Conservation (phyloP, 192 early-diverging fungal genomes). For the Dissophora globulifera region DNA sequence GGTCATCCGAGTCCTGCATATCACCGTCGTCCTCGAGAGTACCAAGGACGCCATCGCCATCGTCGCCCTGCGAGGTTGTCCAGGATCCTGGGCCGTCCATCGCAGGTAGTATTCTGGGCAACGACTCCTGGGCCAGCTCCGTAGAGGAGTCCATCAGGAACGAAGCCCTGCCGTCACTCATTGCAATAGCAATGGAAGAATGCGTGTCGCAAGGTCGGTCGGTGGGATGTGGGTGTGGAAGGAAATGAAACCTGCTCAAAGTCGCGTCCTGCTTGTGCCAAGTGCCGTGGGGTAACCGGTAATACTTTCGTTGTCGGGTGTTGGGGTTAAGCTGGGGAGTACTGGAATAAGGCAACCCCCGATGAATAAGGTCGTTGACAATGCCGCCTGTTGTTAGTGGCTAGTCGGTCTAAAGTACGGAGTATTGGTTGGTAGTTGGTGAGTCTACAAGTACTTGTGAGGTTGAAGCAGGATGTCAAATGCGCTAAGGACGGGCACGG, state of each 20-base stretch:
- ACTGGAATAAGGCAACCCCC: neutral
- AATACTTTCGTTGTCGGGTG: too few relatives aligned
- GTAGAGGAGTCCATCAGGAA: constrained; percentile 22
- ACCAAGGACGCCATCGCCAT: constrained; percentile 10
- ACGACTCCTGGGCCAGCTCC: constrained; percentile 19
- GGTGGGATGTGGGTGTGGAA: too few relatives aligned
- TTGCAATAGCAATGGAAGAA: constrained; percentile 9
- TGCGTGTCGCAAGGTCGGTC: neutral
- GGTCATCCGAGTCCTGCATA: constrained; percentile 53
- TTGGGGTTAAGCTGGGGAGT: too few relatives aligned
- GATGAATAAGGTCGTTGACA: too few relatives aligned
- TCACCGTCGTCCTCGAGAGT: constrained; percentile 28
- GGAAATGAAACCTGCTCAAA: too few relatives aligned
- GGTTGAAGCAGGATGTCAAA: neutral
- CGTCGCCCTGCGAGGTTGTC: constrained; percentile 50
- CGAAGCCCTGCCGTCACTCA: constrained; percentile 32
- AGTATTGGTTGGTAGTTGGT: too few relatives aligned
- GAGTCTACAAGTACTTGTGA: neutral
- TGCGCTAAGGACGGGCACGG: too few relatives aligned
- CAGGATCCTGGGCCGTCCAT: constrained; percentile 32
- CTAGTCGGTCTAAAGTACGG: too few relatives aligned
- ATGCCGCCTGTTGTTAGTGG: too few relatives aligned
- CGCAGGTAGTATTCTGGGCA: constrained; percentile 12
- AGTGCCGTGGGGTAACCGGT: neutral
- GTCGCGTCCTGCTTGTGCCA: neutral